Conservation (phyloP, 495 filamentous ascomycete species). For the Aspergillus panamensis region DNA sequence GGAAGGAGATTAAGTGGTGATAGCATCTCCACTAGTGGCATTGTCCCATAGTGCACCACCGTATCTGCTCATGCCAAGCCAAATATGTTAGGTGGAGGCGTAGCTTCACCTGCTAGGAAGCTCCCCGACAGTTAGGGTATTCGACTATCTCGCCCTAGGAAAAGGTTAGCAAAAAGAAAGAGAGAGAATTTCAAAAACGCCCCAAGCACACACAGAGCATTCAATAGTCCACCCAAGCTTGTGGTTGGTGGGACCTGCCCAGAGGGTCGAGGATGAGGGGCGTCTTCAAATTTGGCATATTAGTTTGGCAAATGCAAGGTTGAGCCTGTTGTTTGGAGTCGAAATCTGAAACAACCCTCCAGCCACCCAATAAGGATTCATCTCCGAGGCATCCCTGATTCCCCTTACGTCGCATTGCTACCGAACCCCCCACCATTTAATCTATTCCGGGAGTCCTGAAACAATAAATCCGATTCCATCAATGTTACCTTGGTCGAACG, state of each 20-base stretch:
- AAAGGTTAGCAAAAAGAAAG: background rate
- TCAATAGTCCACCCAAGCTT: slow-evolving; percentile 16
- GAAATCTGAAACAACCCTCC: slow-evolving; percentile 38
- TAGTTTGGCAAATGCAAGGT: slow-evolving; percentile 13
- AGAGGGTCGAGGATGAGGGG: background rate
- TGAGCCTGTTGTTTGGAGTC: slow-evolving; percentile 1
- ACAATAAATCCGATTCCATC: background rate
- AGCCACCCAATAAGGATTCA: slow-evolving; percentile 20
- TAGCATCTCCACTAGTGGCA: background rate
- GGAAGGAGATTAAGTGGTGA: slow-evolving; percentile 12
- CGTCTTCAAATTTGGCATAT: background rate
- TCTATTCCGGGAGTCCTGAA: slow-evolving; percentile 1
- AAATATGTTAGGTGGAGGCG: background rate
- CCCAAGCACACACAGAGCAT: background rate
- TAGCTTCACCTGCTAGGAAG: background rate
- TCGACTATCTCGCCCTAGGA: background rate
- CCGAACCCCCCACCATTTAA: background rate
- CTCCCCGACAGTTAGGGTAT: background rate
- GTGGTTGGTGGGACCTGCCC: slow-evolving; percentile 7
- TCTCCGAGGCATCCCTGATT: slow-evolving; percentile 7
- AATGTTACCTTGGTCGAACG: slow-evolving; percentile 9
- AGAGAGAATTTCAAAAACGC: no score
- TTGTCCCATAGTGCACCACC: slow-evolving; percentile 2
- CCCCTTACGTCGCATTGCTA: background rate
- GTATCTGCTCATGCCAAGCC: background rate